Conservation (phyloP, 164 flowering plant genomes). For the Sedum album region DNA sequence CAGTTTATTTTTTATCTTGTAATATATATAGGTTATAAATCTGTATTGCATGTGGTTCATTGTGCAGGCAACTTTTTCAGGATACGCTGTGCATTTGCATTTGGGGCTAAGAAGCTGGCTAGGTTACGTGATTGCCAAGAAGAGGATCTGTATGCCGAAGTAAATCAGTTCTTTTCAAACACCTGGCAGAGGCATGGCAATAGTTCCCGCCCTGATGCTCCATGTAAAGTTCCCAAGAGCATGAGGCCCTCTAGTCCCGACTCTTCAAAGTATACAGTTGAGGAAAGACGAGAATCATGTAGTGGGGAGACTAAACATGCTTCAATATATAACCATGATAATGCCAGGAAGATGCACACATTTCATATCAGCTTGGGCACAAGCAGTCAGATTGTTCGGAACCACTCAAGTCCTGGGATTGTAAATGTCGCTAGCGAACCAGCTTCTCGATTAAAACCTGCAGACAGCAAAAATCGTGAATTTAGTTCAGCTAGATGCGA, state of each 20-base stretch:
- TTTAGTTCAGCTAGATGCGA: background rate
- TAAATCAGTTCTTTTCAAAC: conserved; percentile 78
- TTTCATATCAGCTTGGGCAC: background rate
- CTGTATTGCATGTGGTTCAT: no score
- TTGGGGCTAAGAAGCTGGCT: conserved; percentile 81
- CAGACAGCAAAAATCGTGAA: background rate
- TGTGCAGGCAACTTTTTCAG: conserved; percentile 80
- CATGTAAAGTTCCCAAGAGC: conserved; percentile 16
- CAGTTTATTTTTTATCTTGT: background rate
- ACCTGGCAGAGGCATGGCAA: conserved; percentile 93
- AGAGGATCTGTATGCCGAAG: conserved; percentile 53
- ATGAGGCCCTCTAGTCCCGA: conserved; percentile 12
- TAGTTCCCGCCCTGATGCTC: conserved; percentile 84
- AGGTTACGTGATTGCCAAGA: conserved; percentile 71
- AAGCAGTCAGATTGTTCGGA: background rate
- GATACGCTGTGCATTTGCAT: conserved; percentile 93
- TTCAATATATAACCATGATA: background rate
- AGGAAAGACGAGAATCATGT: background rate
- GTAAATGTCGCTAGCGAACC: background rate
- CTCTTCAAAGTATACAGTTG: background rate
- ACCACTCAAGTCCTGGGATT: background rate
- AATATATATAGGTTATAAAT: background rate
- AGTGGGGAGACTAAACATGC: background rate
- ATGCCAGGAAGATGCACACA: background rate
- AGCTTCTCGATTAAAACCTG: background rate